phyloP scores from a whole-genome alignment of 106 monocot species.

The Dactylorhiza incarnata region DNA sequence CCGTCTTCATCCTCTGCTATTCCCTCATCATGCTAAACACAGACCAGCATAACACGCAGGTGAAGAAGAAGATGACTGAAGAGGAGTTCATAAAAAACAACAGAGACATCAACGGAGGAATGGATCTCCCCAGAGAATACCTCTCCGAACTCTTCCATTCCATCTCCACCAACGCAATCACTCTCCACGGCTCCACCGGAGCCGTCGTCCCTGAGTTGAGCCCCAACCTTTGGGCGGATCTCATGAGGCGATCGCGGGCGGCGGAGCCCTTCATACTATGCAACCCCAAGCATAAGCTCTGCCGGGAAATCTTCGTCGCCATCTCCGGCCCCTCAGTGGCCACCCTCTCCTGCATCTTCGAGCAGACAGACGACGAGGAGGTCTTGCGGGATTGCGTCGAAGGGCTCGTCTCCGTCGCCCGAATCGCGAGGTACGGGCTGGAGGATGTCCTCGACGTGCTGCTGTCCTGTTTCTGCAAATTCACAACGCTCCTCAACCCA shows the following conservation, averaged over 20 bases:
- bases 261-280: conserved; percentile 52
- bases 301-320: conserved; percentile 57
- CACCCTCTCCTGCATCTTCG: conserved; percentile 68
- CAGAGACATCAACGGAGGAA: conserved; percentile 59
- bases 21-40: conserved; percentile 58
- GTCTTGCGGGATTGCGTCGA: conserved; percentile 58
- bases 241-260: conserved; percentile 37
- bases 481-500: conserved; percentile 69
- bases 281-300: conserved; percentile 60
- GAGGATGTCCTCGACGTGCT: conserved; percentile 89
- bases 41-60: conserved; percentile 84
- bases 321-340: conserved; percentile 76
- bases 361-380: conserved; percentile 76
- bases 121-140: conserved; percentile 78
- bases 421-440: conserved; percentile 57
- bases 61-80: conserved; percentile 98
- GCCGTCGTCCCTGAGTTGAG: conserved; percentile 5
- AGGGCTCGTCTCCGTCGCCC: conserved; percentile 56
- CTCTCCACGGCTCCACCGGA: conserved; percentile 12
- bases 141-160: conserved; percentile 76
- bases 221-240: conserved; percentile 32
- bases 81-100: conserved; percentile 98
- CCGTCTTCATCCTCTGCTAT: conserved; percentile 72
- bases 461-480: conserved; percentile 84
- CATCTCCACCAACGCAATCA: conserved; percentile 67